Base-by-base conservation (phyloP, 2,329 filamentous ascomycete genomes). In the Aspergillus bombycis region DNA sequence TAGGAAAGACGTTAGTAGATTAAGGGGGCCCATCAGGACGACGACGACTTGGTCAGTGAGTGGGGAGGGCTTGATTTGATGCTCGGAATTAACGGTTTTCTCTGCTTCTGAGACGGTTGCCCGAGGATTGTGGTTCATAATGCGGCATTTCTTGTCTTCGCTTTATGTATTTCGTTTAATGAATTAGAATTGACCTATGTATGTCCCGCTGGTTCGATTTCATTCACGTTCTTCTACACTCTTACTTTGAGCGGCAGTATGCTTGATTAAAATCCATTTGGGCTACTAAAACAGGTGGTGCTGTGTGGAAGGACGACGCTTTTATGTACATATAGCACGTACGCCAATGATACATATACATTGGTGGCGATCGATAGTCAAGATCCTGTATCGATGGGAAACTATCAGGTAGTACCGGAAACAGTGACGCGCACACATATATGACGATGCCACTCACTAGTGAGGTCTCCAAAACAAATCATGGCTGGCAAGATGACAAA, bases 301-400 rank as follows among this genome's bases (percentile, higher is more conserved):
- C 68, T 69, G 65, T 64, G 69, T 69, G 63, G 62, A 65, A 67
- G 67, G 66, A 67, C 63, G 65, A 65, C 60, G 70, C 60, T 72
- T 70, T 50, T 38, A 38, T 59, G 41, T 75, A 75, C 74, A 65
- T 75, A 75, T 72, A 75, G 70, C 70, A 69, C 65, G 62, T 66
- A 71, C 68, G 68, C 64, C 68, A 69, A 68, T 63, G 61, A 63
- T 71, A 71, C 72, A 72, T 74, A 70, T 75, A 74, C 71, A 75
- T 73, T 68, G 68, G 68, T 65, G 56, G 66, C 57, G 57, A 63
- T 67, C 64, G 66, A 70, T 70, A 62, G 65, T 66, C 63, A 60
- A 57, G 61, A 62, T 63, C 58, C 62, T 64, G 63, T 56, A 64
- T 64, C 58, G 54, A 67, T 68, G 61, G 58, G 59, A 67, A 52